phyloP scores from a whole-genome alignment of 345 rosid genomes.

The Jatropha curcas region DNA sequence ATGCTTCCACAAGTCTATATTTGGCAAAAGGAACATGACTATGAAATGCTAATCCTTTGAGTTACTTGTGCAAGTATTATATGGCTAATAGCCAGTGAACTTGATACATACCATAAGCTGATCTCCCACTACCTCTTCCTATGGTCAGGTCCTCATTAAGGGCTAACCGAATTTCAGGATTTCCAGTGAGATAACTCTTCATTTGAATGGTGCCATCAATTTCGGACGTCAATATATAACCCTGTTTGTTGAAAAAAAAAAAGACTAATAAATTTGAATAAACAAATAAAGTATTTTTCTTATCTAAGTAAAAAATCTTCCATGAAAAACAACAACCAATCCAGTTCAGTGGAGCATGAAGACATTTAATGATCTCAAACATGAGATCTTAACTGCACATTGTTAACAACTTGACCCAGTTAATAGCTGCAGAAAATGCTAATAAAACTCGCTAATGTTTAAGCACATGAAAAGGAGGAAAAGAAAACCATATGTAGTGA shows the following conservation, averaged over 20 bases:
- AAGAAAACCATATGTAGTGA: no score
- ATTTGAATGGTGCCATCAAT: slow-evolving; percentile 99
- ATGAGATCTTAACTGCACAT: neutral
- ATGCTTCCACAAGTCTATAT: neutral
- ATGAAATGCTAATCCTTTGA: slow-evolving; percentile 10
- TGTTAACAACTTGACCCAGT: neutral
- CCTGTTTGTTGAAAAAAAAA: slow-evolving; percentile 43
- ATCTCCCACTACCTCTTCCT: slow-evolving; percentile 73
- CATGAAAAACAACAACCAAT: neutral
- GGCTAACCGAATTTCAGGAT: slow-evolving; percentile 95
- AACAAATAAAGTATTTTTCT: neutral
- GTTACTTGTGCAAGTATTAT: neutral
- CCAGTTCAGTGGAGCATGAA: neutral
- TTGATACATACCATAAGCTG: slow-evolving; percentile 58
- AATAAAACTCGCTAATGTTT: neutral
- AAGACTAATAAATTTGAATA: neutral
- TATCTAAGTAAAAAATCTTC: neutral
- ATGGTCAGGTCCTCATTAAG: slow-evolving; percentile 91
- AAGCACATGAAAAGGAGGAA: neutral
- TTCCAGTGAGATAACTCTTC: slow-evolving; percentile 97
- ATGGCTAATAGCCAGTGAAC: slow-evolving; percentile 17
- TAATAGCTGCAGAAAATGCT: neutral
- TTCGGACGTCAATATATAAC: slow-evolving; percentile 95
- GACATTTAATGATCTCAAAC: neutral
- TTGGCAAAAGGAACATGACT: slow-evolving; percentile 2